Conservation (phyloP, 2,329 filamentous ascomycete genomes). For the Aureobasidium pullulans region DNA sequence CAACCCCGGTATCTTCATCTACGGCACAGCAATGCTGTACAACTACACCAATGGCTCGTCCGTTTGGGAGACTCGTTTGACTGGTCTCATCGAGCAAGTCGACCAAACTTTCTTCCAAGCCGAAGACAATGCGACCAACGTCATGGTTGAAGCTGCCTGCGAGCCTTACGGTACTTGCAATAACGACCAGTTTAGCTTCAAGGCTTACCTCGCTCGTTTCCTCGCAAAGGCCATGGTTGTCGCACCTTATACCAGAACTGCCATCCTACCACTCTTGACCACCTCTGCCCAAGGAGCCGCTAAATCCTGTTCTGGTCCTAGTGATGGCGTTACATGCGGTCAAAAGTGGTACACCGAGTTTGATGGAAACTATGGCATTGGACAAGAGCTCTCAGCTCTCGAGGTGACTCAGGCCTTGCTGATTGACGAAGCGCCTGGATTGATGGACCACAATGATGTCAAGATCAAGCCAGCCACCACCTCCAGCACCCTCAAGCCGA, state of each 20-base stretch:
- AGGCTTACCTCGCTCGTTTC: constrained; percentile 67
- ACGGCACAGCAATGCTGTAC: constrained; percentile 51
- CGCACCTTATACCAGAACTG: constrained; percentile 34
- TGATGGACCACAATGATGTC: constrained; percentile 1
- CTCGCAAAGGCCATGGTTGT: constrained; percentile 38
- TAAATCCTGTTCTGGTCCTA: constrained; percentile 35
- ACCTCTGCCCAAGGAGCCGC: constrained; percentile 37
- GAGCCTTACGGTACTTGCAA: constrained; percentile 52
- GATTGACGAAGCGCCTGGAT: constrained; percentile 11
- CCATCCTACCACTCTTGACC: constrained; percentile 32
- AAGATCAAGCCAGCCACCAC: constrained; percentile 7
- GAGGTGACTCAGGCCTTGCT: constrained; percentile 40
- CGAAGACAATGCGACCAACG: constrained; percentile 38
- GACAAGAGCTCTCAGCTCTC: constrained; percentile 38
- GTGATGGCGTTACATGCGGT: constrained; percentile 35
- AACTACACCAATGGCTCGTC: constrained; percentile 39
- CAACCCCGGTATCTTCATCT: constrained; percentile 45
- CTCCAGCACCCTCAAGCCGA: neutral
- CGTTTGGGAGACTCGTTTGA: constrained; percentile 45
- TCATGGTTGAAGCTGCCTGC: constrained; percentile 62
- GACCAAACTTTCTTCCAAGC: constrained; percentile 48
- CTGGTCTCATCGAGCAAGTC: constrained; percentile 51
- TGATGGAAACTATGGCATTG: constrained; percentile 36
- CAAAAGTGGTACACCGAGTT: constrained; percentile 39
- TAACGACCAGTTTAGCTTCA: constrained; percentile 66